phyloP scores from a whole-genome alignment of 2,329 filamentous ascomycete genomes.

The Neocucurbitaria cava region DNA sequence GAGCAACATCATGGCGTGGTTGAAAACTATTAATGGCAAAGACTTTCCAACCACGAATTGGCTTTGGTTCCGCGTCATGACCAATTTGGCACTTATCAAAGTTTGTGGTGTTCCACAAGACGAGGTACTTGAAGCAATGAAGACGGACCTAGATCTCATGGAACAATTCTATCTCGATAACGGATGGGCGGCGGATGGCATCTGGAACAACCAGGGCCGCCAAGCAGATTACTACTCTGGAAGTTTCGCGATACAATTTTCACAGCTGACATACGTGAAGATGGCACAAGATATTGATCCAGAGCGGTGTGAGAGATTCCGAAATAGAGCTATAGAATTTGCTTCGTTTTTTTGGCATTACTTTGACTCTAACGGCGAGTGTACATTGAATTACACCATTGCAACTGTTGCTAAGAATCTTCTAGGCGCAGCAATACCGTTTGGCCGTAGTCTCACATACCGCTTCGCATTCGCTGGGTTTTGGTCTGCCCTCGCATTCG shows the following conservation, averaged over 20 bases:
- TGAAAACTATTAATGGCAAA: slow-evolving; percentile 54
- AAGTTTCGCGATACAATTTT: slow-evolving; percentile 62
- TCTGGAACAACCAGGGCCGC: slow-evolving; percentile 48
- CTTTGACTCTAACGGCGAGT: slow-evolving; percentile 54
- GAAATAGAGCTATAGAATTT: slow-evolving; percentile 52
- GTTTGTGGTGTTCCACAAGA: slow-evolving; percentile 49
- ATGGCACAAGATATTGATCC: slow-evolving; percentile 54
- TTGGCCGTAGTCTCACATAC: slow-evolving; percentile 60
- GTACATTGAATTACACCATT: neutral
- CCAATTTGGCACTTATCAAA: slow-evolving; percentile 56
- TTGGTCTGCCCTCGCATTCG: slow-evolving; percentile 56
- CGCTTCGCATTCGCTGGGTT: slow-evolving; percentile 60
- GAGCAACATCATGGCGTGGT: slow-evolving; percentile 51
- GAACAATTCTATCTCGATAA: slow-evolving; percentile 55
- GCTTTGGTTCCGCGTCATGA: slow-evolving; percentile 62
- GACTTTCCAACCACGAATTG: slow-evolving; percentile 59
- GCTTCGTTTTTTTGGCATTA: slow-evolving; percentile 56
- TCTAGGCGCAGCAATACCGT: slow-evolving; percentile 60
- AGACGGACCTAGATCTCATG: slow-evolving; percentile 53
- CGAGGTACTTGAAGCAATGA: slow-evolving; percentile 48
- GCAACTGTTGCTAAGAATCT: neutral
- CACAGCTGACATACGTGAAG: slow-evolving; percentile 56
- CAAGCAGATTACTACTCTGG: slow-evolving; percentile 63
- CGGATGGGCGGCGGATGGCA: slow-evolving; percentile 59
- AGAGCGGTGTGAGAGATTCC: slow-evolving; percentile 48